These are phyloP conservation scores for Rubia tinctorum DNA, from an alignment of 305 asterid species.

Conservation along the genomic window DNA sequence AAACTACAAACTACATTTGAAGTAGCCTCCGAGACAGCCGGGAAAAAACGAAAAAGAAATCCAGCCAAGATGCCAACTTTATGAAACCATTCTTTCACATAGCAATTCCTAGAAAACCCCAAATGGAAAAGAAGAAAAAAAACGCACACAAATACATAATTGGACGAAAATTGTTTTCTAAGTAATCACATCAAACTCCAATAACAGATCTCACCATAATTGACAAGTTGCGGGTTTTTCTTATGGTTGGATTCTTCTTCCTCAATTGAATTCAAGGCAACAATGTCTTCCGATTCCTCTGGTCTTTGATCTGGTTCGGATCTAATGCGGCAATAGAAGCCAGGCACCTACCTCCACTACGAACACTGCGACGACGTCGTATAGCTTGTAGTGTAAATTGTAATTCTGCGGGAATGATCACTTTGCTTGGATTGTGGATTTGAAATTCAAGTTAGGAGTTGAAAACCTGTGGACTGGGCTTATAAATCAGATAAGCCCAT, in stretches of 20 bases:
- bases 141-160: not conserved
- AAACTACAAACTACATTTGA: not conserved
- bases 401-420: not conserved
- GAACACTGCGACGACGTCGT: slow-evolving; percentile 1
- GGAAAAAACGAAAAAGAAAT: not conserved
- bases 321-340: not conserved
- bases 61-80: too few species aligned
- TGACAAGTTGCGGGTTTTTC: not conserved
- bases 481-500: not conserved
- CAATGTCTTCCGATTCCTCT: not conserved
- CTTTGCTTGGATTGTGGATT: too few species aligned
- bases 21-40: too few species aligned
- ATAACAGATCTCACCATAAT: not conserved
- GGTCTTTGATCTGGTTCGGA: not conserved
- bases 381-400: not conserved
- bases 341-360: not conserved
- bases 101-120: slow-evolving; percentile 1
- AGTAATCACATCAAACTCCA: not conserved
- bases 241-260: not conserved
- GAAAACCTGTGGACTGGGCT: not conserved
- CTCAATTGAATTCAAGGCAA: not conserved
- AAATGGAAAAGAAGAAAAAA: not conserved
- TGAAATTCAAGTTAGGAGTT: too few species aligned
- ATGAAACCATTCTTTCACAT: not conserved
- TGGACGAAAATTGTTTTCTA: too few species aligned